Percentiles rank a stretch among this genome's conserved stretches.
phyloP scores from a whole-genome alignment of 768 basidiomycete species.

The Filobasidium floriforme region DNA sequence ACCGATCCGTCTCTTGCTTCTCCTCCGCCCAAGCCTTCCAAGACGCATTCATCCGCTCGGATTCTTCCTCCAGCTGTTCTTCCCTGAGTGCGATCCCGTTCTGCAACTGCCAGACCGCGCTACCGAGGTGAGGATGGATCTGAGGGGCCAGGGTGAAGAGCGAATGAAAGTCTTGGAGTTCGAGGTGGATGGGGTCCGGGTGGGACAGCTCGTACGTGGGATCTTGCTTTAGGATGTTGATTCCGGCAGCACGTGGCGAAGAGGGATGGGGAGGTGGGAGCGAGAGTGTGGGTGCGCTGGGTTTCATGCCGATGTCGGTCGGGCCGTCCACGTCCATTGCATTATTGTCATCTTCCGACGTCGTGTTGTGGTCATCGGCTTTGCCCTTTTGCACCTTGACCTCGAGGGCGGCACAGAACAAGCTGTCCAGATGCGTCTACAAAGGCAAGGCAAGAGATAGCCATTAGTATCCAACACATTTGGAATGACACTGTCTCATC shows the following conservation, averaged over 20 bases:
- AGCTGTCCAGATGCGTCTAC: slow-evolving; percentile 14
- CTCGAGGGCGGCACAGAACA: slow-evolving; percentile 4
- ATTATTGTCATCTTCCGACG: background rate
- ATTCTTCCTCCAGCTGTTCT: slow-evolving; percentile 17
- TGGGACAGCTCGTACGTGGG: background rate
- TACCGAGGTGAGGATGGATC: slow-evolving; percentile 22
- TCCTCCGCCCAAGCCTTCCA: background rate
- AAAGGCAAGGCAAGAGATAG: background rate
- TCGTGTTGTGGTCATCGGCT: background rate
- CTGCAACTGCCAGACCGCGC: slow-evolving; percentile 17
- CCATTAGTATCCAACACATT: background rate
- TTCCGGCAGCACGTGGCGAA: background rate
- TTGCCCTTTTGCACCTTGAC: background rate
- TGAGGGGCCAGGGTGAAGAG: slow-evolving; percentile 20
- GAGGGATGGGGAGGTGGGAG: background rate
- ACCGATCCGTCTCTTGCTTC: background rate
- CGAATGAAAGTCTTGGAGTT: slow-evolving; percentile 13
- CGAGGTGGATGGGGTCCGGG: background rate
- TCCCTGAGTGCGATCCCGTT: slow-evolving; percentile 15
- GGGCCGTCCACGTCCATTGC: background rate
- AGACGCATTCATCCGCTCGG: background rate
- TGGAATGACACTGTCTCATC: background rate
- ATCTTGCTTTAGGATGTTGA: background rate
- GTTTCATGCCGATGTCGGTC: background rate
- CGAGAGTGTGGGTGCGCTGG: too few species aligned